Evolutionary conservation across 2,329 filamentous ascomycete species (phyloP).

Genomic region (Neurospora sp.): DNA sequence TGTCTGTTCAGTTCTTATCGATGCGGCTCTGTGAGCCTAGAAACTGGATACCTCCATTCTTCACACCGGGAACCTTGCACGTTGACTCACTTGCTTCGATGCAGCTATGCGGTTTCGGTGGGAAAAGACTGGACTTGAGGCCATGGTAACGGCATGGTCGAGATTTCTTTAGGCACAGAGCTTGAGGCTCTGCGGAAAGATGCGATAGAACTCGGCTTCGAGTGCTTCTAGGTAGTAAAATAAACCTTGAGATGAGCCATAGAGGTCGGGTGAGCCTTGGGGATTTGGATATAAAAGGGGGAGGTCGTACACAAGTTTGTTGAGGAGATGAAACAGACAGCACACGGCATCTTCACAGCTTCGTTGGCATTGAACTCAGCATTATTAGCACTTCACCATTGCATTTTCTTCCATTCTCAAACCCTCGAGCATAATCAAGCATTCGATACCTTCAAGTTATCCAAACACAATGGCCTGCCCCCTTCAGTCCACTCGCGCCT

Average conservation of each 20-base stretch:
- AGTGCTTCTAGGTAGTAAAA: neutral
- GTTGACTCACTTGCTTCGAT: neutral
- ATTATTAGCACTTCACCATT: neutral
- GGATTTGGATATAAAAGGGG: neutral
- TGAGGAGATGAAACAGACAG: neutral
- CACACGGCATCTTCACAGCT: neutral
- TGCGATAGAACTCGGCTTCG: neutral
- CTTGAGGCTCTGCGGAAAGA: constrained; percentile 6
- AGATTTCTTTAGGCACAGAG: neutral
- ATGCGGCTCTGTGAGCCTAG: neutral
- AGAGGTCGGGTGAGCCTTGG: neutral
- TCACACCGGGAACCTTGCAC: neutral
- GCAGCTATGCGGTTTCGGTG: neutral
- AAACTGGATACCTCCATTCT: neutral
- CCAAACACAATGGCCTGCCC: neutral
- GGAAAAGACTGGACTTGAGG: neutral
- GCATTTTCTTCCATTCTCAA: neutral
- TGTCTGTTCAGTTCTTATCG: neutral
- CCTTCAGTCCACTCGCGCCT: neutral
- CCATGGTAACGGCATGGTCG: neutral
- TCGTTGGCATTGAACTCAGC: neutral
- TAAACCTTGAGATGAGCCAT: neutral
- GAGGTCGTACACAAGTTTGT: neutral
- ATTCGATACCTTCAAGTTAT: neutral
- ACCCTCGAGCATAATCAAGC: neutral